These are phyloP conservation scores for Aureobasidium melanogenum DNA, from an alignment of 2,329 filamentous ascomycete genomes.

Conservation along the genomic window DNA sequence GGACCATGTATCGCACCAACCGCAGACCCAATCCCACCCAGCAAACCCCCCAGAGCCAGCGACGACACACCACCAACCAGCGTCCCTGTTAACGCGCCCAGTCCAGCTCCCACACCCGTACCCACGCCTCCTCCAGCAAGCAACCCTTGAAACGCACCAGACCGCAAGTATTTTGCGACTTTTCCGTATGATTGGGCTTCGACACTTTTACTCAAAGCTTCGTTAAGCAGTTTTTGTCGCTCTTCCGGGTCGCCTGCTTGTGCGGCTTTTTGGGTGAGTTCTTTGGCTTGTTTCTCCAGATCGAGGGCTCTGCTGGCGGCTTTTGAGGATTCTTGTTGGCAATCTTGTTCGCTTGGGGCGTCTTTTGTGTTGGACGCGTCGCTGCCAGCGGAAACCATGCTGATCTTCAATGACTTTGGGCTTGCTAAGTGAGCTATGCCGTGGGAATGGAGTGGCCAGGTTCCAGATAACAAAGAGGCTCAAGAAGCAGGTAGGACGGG, in stretches of 20 bases:
- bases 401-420: no score
- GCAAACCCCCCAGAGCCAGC: not conserved
- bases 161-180: conserved; percentile 23
- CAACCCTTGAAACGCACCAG: conserved; percentile 24
- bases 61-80: conserved; percentile 23
- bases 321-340: conserved; percentile 19
- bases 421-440: no score
- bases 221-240: conserved; percentile 24
- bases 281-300: conserved; percentile 20
- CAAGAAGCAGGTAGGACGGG: not conserved
- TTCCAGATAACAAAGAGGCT: not conserved
- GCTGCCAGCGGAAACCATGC: no score
- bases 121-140: conserved; percentile 24
- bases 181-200: conserved; percentile 26
- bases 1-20: not conserved
- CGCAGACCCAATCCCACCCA: not conserved
- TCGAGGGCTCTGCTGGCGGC: conserved; percentile 20
- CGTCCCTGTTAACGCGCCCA: conserved; percentile 24
- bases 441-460: no score
- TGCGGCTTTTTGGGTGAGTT: conserved; percentile 22
- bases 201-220: conserved; percentile 22
- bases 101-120: conserved; percentile 18
- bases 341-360: not conserved
- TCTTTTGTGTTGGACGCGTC: not conserved
- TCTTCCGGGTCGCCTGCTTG: conserved; percentile 24